Evolutionary conservation across 179 eudicot genomes (phyloP).

Genomic region (Beta lomatogona): DNA sequence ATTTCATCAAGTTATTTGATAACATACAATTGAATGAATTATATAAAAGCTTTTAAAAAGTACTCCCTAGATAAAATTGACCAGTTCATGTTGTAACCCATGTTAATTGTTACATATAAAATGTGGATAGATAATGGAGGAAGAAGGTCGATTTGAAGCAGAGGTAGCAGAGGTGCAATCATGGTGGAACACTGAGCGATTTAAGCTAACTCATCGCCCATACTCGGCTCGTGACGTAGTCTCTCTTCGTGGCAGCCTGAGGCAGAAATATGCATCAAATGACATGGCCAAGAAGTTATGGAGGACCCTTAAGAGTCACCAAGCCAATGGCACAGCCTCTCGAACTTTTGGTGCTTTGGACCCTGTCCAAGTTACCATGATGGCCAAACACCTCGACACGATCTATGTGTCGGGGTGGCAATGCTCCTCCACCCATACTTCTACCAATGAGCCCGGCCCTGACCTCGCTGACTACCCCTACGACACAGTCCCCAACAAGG

Average conservation of each 20-base stretch:
- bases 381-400: conserved; percentile 85
- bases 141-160: conserved; percentile 73
- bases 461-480: conserved; percentile 91
- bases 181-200: conserved; percentile 88
- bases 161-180: conserved; percentile 88
- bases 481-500: conserved; percentile 90
- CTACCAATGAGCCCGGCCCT: conserved; percentile 84
- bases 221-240: conserved; percentile 79
- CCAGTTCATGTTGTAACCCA: too few relatives aligned
- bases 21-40: too few relatives aligned
- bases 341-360: conserved; percentile 87
- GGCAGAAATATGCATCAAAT: conserved; percentile 61
- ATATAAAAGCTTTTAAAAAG: too few relatives aligned
- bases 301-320: conserved; percentile 76
- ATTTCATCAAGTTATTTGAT: too few relatives aligned
- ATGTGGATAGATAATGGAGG: conserved; percentile 60
- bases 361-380: conserved; percentile 91
- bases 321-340: conserved; percentile 71
- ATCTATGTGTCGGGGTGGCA: conserved; percentile 93
- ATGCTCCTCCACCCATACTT: conserved; percentile 87
- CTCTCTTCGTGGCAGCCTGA: conserved; percentile 65
- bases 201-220: conserved; percentile 69
- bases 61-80: too few relatives aligned
- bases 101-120: neutral
- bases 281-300: conserved; percentile 84